Base-by-base conservation (phyloP, 2,329 filamentous ascomycete species). In the Ascosphaera aggregata region DNA sequence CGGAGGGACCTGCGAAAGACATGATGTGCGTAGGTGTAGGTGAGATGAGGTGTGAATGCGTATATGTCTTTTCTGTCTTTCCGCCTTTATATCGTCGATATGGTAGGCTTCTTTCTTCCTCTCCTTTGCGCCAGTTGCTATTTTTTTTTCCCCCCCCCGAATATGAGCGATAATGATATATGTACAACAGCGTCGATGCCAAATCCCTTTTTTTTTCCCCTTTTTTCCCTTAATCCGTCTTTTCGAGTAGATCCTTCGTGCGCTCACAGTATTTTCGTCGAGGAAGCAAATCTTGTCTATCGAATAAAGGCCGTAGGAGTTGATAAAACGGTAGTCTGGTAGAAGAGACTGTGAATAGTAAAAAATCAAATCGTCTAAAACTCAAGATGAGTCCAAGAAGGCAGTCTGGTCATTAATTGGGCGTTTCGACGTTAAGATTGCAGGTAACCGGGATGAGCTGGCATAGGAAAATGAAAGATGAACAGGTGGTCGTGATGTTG, bases 21-120 rank as follows among this genome's bases (percentile, higher is more conserved):
- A 22, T 20, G 22, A 4, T 15, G 31, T 32, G 16, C 31, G 34
- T 36, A 19, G 39, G n/a, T 16, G n/a, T 36, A 31, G 41, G 41
- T 37, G 19, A 40, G 27, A 36, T 42, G 40, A 9, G 24, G 34
- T 39, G 37, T 47, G 46, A 54, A 50, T 56, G 59, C 58, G 42
- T 18, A 15, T 34, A 15, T 4, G 11, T 36, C 27, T 16, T 15
- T 15, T 9, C 17, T 34, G 40, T 24, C 34, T 39, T 18, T 41
- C 34, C 18, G 32, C 34, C 18, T 36, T 38, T 38, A 8, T 5
- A 34, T 11, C 15, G 34, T 16, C 9, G 17, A 27, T 7, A 7
- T 9, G 35, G 16, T 16, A 8, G 20, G 36, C n/a, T n/a, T n/a
- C n/a, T n/a, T n/a, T n/a, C n/a, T n/a, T n/a, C n/a, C n/a, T n/a